A percentile compares a stretch with the other conserved stretches of the same genome.
Conservation (phyloP, 23 red algal species). For the Gracilariopsis chorda region DNA sequence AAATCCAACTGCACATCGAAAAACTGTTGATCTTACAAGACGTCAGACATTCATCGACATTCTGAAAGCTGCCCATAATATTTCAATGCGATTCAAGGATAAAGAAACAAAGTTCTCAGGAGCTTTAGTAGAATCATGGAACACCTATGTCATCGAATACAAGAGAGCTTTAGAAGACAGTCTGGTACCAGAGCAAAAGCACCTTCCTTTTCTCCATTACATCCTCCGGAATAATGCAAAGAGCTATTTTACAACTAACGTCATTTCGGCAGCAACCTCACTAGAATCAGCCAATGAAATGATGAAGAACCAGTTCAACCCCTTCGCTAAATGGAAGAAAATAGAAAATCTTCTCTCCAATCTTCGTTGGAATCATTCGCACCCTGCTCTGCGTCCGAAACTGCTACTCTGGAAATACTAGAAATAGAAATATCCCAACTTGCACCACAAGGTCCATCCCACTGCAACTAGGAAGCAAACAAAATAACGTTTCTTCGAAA, state of each 20-base stretch:
- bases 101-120: not conserved
- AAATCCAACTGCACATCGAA: no score
- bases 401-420: no score
- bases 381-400: no score
- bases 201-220: not conserved
- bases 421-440: no score
- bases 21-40: no score
- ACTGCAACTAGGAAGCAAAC: no score
- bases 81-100: constrained; percentile 24
- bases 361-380: no score
- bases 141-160: not conserved
- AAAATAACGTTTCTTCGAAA: no score
- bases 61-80: not conserved
- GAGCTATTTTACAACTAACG: not conserved
- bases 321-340: no score
- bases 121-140: not conserved
- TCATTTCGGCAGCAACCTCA: not conserved
- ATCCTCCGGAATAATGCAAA: not conserved
- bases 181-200: not conserved
- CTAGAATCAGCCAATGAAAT: not conserved
- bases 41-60: no score
- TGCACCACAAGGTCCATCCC: no score
- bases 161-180: not conserved
- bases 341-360: no score
- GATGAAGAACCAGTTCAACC: not conserved